Percentiles rank a stretch among this genome's conserved stretches.
phyloP scores from a whole-genome alignment of 2,329 filamentous ascomycete genomes.

The Fusarium lateritium region DNA sequence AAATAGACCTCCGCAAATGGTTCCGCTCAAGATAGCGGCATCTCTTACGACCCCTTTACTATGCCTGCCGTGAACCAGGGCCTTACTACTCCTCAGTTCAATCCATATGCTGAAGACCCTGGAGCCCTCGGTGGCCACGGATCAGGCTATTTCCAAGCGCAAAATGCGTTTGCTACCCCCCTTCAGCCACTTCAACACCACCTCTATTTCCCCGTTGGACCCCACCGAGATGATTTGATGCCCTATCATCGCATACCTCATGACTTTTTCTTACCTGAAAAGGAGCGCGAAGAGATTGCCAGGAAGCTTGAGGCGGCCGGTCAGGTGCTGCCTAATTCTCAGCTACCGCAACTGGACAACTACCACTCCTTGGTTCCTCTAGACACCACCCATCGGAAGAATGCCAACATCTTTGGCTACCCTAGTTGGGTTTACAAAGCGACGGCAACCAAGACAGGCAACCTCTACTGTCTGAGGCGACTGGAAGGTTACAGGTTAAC shows the following conservation, averaged over 20 bases:
- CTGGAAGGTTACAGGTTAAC: conserved; percentile 91
- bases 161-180: conserved; percentile 65
- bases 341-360: conserved; percentile 84
- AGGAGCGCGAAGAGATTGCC: conserved; percentile 88
- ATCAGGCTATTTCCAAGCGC: conserved; percentile 77
- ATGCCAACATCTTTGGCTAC: conserved; percentile 85
- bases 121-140: conserved; percentile 69
- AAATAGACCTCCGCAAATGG: conserved; percentile 62
- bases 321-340: conserved; percentile 84
- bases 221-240: conserved; percentile 84
- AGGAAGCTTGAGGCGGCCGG: conserved; percentile 88
- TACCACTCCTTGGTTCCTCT: conserved; percentile 94
- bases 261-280: conserved; percentile 92
- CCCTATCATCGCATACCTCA: conserved; percentile 89
- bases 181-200: conserved; percentile 87
- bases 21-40: conserved; percentile 60
- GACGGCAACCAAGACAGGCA: conserved; percentile 87
- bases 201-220: conserved; percentile 88
- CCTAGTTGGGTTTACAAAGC: conserved; percentile 97
- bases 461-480: conserved; percentile 87
- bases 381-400: conserved; percentile 85
- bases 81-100: conserved; percentile 69
- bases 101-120: conserved; percentile 85
- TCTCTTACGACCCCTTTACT: conserved; percentile 74
- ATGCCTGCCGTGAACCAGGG: conserved; percentile 69